A percentile compares a stretch with the other conserved stretches of the same genome.
These are phyloP conservation scores for Yamadazyma atlantica DNA, from an alignment of 1,139 yeast genomes.

Conservation along the genomic window DNA sequence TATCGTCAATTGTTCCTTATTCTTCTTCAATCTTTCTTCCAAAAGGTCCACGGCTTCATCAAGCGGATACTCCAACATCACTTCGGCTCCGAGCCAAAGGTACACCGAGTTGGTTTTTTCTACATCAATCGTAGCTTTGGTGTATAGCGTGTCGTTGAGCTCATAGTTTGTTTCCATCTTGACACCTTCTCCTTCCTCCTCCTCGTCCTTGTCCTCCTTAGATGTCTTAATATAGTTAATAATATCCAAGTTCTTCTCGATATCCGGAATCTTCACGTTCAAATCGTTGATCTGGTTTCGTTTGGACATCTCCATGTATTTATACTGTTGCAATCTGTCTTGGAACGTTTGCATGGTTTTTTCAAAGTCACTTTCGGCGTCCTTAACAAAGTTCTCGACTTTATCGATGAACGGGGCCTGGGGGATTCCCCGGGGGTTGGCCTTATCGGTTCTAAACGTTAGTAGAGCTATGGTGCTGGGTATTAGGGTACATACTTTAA, in stretches of 20 bases:
- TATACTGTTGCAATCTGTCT: slow-evolving; percentile 78
- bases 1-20: slow-evolving; percentile 54
- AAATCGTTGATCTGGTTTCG: slow-evolving; percentile 66
- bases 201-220: slow-evolving; percentile 40
- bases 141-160: slow-evolving; percentile 86
- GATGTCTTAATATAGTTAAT: slow-evolving; percentile 63
- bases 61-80: slow-evolving; percentile 92
- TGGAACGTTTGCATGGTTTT: slow-evolving; percentile 67
- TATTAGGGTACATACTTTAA: slow-evolving; percentile 19
- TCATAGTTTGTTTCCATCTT: slow-evolving; percentile 76
- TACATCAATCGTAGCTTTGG: slow-evolving; percentile 70
- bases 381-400: slow-evolving; percentile 71
- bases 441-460: slow-evolving; percentile 46
- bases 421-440: slow-evolving; percentile 93
- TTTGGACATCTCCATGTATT: slow-evolving; percentile 84
- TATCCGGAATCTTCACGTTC: slow-evolving; percentile 82
- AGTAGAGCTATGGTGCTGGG: too few relatives aligned
- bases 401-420: slow-evolving; percentile 92
- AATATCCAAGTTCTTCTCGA: slow-evolving; percentile 76
- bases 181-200: slow-evolving; percentile 30
- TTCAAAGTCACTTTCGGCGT: slow-evolving; percentile 69
- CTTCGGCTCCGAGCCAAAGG: slow-evolving; percentile 96
- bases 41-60: slow-evolving; percentile 81
- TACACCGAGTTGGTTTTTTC: slow-evolving; percentile 54
- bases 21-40: slow-evolving; percentile 59